These are phyloP conservation scores for Macrophomina phaseolina DNA, from an alignment of 2,329 filamentous ascomycete species.

Conservation along the genomic window DNA sequence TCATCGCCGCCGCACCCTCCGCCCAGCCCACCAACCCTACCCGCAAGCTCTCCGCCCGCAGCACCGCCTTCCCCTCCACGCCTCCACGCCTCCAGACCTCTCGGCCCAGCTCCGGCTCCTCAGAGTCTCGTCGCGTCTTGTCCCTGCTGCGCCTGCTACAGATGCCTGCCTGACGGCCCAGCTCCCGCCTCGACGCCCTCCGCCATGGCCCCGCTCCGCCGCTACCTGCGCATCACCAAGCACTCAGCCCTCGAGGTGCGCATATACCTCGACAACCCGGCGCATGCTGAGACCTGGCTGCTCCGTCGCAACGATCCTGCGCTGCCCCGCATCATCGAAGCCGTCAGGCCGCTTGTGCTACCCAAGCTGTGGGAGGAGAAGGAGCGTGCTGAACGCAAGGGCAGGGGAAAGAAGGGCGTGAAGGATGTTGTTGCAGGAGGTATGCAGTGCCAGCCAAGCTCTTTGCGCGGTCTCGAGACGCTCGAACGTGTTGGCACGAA, in stretches of 20 bases:
- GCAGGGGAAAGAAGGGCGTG: constrained; percentile 72
- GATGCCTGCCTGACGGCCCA: background rate
- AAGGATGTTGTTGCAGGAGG: constrained; percentile 88
- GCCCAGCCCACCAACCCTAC: constrained; percentile 10
- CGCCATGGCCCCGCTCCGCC: constrained; percentile 81
- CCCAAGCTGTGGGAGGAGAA: constrained; percentile 91
- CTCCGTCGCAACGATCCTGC: constrained; percentile 77
- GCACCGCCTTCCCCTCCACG: constrained; percentile 6
- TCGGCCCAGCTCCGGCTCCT: background rate
- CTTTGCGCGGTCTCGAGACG: background rate
- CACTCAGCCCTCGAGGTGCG: constrained; percentile 95
- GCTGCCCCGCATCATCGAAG: constrained; percentile 81
- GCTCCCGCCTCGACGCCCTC: background rate
- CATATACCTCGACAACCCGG: constrained; percentile 92
- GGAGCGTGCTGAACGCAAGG: constrained; percentile 63
- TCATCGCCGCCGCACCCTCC: constrained; percentile 22
- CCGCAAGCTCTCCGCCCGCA: background rate
- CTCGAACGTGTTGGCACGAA: background rate
- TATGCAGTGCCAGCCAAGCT: constrained; percentile 43
- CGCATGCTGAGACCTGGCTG: constrained; percentile 82
- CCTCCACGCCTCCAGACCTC: background rate
- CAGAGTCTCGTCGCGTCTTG: background rate
- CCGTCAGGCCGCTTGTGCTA: constrained; percentile 82
- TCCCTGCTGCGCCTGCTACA: background rate
- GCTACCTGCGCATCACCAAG: constrained; percentile 90